Base-by-base conservation (phyloP, 2,329 filamentous ascomycete species). In the Penicillium sp. region DNA sequence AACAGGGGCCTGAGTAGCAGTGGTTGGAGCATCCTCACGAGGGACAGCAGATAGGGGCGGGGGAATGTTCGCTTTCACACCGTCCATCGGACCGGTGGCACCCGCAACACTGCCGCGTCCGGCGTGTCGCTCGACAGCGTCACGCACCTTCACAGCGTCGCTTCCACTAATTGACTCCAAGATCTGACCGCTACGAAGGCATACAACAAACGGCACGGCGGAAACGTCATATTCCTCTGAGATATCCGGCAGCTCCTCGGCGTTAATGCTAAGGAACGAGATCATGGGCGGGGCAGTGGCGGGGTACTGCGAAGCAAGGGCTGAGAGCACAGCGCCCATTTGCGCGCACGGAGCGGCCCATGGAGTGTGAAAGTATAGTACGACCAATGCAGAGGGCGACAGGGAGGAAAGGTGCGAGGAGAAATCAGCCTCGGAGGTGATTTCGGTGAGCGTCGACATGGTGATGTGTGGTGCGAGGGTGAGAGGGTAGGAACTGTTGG, bases 311-410 rank as follows among this genome's bases (percentile, higher is more conserved):
- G 86, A 85, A 61, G 93, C 92, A 61, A 99, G 89, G 19, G 91
- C 88, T 69, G 84, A 81, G 61, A 99, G 84, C 64, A 97, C 89
- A 47, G 86, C 89, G 63, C 84, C 85, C 92, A 97, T 97, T 76
- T 97, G 91, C 60, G 89, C 86, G 80, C 94, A 97, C 42, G 94
- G 94, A 56, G 91, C 91, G 29, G 94, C 94, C 94, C 94, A 99
- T 62, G 92, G 89, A 18, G 94, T 91, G 74, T 97, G 89, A 81
- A 99, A 99, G 72, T 92, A 97, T 70, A 96, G 84, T 68, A 97
- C 81, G 59, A 93, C 81, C 56, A 97, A 84, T 14, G 89, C 84
- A 14, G 86, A 82, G 2, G 87, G 70, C 10, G 89, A 83, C 13
- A 92, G 80, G 39, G 84, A 80, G 59, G 81, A 79, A 59, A 90